These are phyloP conservation scores for Mrakia gelida DNA, from an alignment of 768 basidiomycete species.

Conservation along the genomic window DNA sequence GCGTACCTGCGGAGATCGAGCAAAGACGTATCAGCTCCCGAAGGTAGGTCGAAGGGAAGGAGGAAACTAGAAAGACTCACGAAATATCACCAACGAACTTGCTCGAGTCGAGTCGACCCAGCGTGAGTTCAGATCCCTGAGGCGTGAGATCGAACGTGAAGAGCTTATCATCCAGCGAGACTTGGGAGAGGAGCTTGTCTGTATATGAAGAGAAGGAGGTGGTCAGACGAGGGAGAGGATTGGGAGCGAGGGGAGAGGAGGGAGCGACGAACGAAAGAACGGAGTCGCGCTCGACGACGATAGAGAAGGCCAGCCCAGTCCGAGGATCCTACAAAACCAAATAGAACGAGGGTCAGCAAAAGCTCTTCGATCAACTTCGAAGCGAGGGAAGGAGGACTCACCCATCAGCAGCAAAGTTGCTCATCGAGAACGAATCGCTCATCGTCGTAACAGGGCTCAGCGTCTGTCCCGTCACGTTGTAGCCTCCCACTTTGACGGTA, in stretches of 20 bases:
- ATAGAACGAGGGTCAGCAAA: neutral
- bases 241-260: neutral
- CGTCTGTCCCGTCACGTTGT: neutral
- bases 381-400: neutral
- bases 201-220: neutral
- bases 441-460: neutral
- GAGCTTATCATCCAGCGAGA: neutral
- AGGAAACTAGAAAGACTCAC: neutral
- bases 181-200: neutral
- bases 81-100: neutral
- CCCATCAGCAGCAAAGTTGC: conserved; percentile 14
- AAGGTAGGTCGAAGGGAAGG: no score
- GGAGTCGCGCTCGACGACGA: conserved; percentile 3
- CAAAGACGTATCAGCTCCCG: no score
- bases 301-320: conserved; percentile 3
- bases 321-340: conserved; percentile 7
- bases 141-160: conserved; percentile 10
- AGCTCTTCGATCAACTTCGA: no score
- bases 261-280: neutral
- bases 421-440: conserved; percentile 6
- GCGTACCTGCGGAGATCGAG: neutral
- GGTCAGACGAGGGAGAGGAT: neutral
- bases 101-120: neutral
- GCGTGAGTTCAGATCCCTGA: neutral
- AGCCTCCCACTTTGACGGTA: neutral